Base-by-base conservation (phyloP, 331 rosid genomes). In the Stylosanthes scabra region DNA sequence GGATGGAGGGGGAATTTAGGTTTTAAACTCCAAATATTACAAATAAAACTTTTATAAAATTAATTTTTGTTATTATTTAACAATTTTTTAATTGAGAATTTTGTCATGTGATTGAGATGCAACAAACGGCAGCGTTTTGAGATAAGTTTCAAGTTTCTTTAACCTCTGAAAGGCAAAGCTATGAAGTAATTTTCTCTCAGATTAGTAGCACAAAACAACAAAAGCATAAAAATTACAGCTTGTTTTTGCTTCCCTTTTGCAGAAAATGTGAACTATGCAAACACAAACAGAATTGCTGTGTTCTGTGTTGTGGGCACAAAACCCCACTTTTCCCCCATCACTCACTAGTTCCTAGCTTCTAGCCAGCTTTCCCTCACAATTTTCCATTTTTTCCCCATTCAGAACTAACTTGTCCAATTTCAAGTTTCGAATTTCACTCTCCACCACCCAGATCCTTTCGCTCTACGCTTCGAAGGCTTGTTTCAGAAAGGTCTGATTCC, bases 371-470 rank as follows among this genome's bases (percentile, higher is more conserved):
- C n/a, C n/a, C n/a, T n/a, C n/a, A n/a, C n/a, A n/a, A n/a, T n/a
- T n/a, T n/a, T n/a, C n/a, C n/a, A n/a, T n/a, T n/a, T n/a, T n/a
- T n/a, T n/a, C n/a, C n/a, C n/a, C n/a, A n/a, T n/a, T 39, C 4
- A n/a, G n/a, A n/a, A n/a, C 42, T 31, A 31, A 31, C 8, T 11
- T 13, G 42, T 64, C 49, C 29, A 11, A 51, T 62, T 12, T 70
- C 59, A 39, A 72, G 72, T 20, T 41, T 39, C 50, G 63, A 14
- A 37, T 64, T 56, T 41, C 15, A 29, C 60, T 63, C 64, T 59
- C 9, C 39, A 51, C 57, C 70, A 12, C 58, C 67, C 79, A 68
- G 88, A 86, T 88, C 88, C 59, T 64, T 55, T 67, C 57, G 14
- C 65, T 2, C 46, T 59, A 13, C 34, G 44, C 66, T 58, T 59